Evolutionary conservation across 2,329 filamentous ascomycete genomes (phyloP).

Genomic region (Pseudopithomyces chartarum): DNA sequence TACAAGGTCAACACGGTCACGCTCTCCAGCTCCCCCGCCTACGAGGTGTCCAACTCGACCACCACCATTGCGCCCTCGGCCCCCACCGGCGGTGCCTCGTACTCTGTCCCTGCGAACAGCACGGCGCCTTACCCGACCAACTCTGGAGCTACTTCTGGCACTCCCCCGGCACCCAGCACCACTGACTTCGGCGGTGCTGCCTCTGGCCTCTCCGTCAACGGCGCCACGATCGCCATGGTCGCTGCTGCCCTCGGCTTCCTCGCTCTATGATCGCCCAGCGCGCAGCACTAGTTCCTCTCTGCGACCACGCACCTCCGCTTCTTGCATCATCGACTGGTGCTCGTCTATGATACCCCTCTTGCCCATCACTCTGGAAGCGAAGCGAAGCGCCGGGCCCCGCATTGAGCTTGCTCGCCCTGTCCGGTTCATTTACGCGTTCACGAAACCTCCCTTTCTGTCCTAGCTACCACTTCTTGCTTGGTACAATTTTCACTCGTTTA

Average conservation of each 20-base stretch:
- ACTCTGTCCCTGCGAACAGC: conserved; percentile 26
- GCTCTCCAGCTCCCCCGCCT: conserved; percentile 33
- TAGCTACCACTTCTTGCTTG: conserved; percentile 10
- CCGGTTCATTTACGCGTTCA: conserved; percentile 21
- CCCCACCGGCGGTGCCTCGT: conserved; percentile 15
- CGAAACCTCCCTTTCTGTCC: conserved; percentile 19
- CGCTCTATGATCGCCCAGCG: conserved; percentile 35
- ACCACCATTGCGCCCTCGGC: conserved; percentile 33
- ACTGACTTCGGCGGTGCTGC: conserved; percentile 41
- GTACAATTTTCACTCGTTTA: conserved; percentile 14
- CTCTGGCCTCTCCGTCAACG: conserved; percentile 35
- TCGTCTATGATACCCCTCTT: conserved; percentile 29
- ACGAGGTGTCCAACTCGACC: conserved; percentile 37
- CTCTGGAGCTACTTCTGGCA: conserved; percentile 7
- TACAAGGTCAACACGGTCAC: conserved; percentile 47
- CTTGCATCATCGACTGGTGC: conserved; percentile 38
- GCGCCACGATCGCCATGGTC: conserved; percentile 32
- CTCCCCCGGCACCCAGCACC: conserved; percentile 7
- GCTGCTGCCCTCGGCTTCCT: conserved; percentile 42
- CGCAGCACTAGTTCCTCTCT: conserved; percentile 8
- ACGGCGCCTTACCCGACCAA: conserved; percentile 19
- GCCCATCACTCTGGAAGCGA: conserved; percentile 20
- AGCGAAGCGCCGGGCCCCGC: conserved; percentile 25
- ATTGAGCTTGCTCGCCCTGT: conserved; percentile 16
- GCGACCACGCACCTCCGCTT: conserved; percentile 16